These are phyloP conservation scores for Capsella bursapastoris DNA, from an alignment of 345 rosid species.

Conservation along the genomic window DNA sequence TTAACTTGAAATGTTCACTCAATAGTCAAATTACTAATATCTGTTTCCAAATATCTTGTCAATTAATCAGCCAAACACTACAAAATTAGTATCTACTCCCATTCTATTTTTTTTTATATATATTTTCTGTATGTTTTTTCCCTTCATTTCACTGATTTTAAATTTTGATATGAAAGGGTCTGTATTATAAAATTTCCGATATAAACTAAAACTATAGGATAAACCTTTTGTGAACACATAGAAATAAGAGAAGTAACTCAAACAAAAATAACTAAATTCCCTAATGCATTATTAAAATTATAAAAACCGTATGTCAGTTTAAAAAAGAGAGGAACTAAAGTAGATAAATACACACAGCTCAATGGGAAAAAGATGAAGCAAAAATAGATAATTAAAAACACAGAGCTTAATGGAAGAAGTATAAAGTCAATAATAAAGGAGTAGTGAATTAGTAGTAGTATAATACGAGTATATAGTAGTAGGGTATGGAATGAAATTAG, in stretches of 20 bases:
- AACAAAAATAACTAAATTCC: background rate
- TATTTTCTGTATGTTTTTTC: background rate
- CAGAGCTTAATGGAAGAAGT: background rate
- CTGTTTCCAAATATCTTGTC: background rate
- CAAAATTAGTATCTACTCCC: background rate
- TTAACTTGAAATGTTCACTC: background rate
- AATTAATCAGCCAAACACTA: background rate
- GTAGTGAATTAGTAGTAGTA: background rate
- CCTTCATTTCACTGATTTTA: background rate
- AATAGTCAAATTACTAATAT: background rate
- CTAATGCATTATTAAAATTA: background rate
- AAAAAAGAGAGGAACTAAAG: too few species aligned
- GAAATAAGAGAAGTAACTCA: background rate
- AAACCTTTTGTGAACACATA: background rate
- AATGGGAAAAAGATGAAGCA: too few species aligned
- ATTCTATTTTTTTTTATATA: background rate
- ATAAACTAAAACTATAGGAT: background rate
- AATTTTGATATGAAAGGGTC: background rate
- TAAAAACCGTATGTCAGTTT: background rate
- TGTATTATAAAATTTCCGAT: background rate
- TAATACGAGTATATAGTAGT: constrained; percentile 26
- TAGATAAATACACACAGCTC: too few species aligned
- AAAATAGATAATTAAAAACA: background rate
- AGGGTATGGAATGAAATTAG: constrained; percentile 37
- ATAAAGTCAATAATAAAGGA: background rate